phyloP scores from a whole-genome alignment of 768 basidiomycete genomes.

The Auricularia sp. region DNA sequence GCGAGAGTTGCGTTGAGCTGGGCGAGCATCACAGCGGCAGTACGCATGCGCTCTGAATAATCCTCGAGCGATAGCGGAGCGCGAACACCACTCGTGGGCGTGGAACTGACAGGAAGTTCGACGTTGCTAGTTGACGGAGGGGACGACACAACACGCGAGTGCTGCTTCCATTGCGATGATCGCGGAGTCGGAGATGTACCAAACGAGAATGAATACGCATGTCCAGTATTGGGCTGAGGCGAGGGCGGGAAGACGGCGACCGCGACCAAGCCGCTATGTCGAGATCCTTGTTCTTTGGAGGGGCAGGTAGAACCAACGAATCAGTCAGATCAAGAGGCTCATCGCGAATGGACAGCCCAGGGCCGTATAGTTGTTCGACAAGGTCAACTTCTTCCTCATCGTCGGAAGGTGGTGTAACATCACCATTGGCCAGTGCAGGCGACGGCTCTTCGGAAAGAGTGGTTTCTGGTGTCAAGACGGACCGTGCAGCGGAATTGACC shows the following conservation, averaged over 20 bases:
- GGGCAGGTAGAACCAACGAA: slow-evolving; percentile 69
- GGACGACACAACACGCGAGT: slow-evolving; percentile 5
- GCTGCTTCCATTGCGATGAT: not conserved
- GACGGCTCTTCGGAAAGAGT: slow-evolving; percentile 3
- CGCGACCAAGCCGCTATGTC: slow-evolving; percentile 79
- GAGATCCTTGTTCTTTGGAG: slow-evolving; percentile 81
- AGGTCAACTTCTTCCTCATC: slow-evolving; percentile 91
- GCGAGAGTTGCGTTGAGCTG: slow-evolving; percentile 81
- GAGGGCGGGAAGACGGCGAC: slow-evolving; percentile 40
- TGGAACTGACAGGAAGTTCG: not conserved
- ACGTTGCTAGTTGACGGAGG: not conserved
- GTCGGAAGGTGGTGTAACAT: slow-evolving; percentile 9
- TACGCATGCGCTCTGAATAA: slow-evolving; percentile 97
- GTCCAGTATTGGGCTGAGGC: slow-evolving; percentile 14
- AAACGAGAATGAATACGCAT: not conserved
- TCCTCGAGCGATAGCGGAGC: slow-evolving; percentile 76
- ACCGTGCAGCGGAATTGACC: not conserved
- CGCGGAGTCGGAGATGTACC: not conserved
- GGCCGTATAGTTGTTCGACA: slow-evolving; percentile 90
- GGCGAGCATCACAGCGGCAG: slow-evolving; percentile 95
- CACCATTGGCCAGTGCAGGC: not conserved
- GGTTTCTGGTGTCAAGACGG: not conserved
- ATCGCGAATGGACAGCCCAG: slow-evolving; percentile 60
- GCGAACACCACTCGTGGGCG: slow-evolving; percentile 11
- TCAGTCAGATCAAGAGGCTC: slow-evolving; percentile 71